Percentiles rank a stretch among this genome's conserved stretches.
phyloP scores from a whole-genome alignment of 2,329 filamentous ascomycete species.

The Knufia fluminis region DNA sequence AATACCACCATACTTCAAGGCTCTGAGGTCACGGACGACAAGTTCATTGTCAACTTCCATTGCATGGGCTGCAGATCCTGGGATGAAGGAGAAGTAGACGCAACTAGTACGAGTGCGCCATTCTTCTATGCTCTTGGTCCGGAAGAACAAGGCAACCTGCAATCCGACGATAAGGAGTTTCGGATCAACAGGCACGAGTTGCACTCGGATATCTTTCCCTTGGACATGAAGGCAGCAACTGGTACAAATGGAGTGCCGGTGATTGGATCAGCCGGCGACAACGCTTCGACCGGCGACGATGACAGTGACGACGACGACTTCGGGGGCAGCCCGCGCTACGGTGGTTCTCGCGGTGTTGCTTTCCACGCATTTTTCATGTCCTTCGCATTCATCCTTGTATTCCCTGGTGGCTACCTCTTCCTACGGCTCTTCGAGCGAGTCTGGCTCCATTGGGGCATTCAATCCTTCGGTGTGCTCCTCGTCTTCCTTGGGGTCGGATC shows the following conservation, averaged over 20 bases:
- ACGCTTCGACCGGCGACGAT: conserved; percentile 16
- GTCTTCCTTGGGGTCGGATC: conserved; percentile 43
- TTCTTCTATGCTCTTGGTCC: conserved; percentile 52
- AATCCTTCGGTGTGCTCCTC: conserved; percentile 41
- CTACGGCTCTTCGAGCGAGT: conserved; percentile 44
- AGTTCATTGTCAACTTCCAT: conserved; percentile 41
- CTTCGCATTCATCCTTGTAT: conserved; percentile 45
- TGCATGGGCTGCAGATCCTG: conserved; percentile 48
- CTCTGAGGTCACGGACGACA: conserved; percentile 39
- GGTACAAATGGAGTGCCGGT: conserved; percentile 37
- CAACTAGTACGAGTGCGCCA: conserved; percentile 38
- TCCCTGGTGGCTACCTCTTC: conserved; percentile 48
- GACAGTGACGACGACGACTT: conserved; percentile 23
- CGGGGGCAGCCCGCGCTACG: neutral
- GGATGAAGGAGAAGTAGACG: conserved; percentile 42
- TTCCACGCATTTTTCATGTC: conserved; percentile 44
- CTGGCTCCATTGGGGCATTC: conserved; percentile 47
- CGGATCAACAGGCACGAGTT: conserved; percentile 43
- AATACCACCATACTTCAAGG: conserved; percentile 38
- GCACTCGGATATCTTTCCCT: conserved; percentile 40
- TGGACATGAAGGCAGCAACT: conserved; percentile 47
- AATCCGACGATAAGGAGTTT: conserved; percentile 36
- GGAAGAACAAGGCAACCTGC: conserved; percentile 29
- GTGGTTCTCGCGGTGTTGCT: conserved; percentile 16
- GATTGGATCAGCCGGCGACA: conserved; percentile 26